phyloP scores from a whole-genome alignment of 2,329 filamentous ascomycete genomes.

The Fusarium miscanthi region DNA sequence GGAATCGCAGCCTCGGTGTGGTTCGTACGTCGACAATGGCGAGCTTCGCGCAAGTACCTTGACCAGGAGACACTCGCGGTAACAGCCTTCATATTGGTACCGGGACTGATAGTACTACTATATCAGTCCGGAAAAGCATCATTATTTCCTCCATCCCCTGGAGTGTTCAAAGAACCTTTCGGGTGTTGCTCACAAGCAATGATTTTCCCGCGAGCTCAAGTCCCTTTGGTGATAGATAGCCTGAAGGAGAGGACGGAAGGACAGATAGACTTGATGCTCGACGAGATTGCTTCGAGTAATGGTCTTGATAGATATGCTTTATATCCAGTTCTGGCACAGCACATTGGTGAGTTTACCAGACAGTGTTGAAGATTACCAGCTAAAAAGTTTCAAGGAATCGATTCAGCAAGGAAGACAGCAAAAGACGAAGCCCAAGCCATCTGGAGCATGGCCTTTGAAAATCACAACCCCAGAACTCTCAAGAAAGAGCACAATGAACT shows the following conservation, averaged over 20 bases:
- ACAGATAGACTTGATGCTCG: slow-evolving; percentile 21
- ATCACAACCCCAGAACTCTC: background rate
- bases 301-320: slow-evolving; percentile 13
- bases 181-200: slow-evolving; percentile 27
- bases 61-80: background rate
- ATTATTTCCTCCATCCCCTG: background rate
- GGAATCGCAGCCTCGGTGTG: background rate
- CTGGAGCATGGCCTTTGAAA: slow-evolving; percentile 27
- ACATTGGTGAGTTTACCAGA: background rate
- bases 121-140: slow-evolving; percentile 28
- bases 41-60: background rate
- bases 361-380: fast-evolving
- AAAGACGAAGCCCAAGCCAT: slow-evolving; percentile 21
- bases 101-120: slow-evolving; percentile 9
- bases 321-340: slow-evolving; percentile 21
- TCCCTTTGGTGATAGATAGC: background rate
- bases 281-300: slow-evolving; percentile 2
- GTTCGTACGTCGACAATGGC: slow-evolving; percentile 1
- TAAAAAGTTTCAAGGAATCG: background rate
- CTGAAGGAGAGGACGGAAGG: background rate
- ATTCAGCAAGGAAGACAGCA: slow-evolving; percentile 11
- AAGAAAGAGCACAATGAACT: background rate
- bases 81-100: slow-evolving; percentile 3
- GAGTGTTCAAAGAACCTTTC: slow-evolving; percentile 22
- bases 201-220: slow-evolving; percentile 3